Evolutionary conservation across 2,329 filamentous ascomycete species (phyloP).

Genomic region (Trichothecium sympodiale): DNA sequence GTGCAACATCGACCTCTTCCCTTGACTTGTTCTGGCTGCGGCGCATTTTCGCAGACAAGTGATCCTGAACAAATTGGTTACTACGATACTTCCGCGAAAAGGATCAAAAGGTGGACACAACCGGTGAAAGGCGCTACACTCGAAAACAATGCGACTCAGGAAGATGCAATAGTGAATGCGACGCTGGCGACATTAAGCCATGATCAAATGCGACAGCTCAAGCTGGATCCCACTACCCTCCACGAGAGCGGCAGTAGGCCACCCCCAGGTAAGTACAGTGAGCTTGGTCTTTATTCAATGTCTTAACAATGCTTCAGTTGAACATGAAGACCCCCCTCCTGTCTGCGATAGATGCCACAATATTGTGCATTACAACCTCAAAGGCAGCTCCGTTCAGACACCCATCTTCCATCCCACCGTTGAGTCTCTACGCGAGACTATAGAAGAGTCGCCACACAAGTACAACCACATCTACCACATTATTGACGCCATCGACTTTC

Average conservation of each 20-base stretch:
- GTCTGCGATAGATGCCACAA: constrained; percentile 83
- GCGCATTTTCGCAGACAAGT: constrained; percentile 48
- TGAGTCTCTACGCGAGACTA: constrained; percentile 69
- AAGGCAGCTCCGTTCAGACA: constrained; percentile 27
- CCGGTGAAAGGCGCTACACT: constrained; percentile 5
- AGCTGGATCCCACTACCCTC: constrained; percentile 26
- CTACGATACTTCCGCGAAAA: constrained; percentile 40
- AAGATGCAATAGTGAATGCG: constrained; percentile 32
- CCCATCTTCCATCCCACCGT: constrained; percentile 74
- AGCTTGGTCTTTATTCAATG: too few species aligned
- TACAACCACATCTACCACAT: constrained; percentile 94
- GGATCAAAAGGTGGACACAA: constrained; percentile 35
- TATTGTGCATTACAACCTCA: constrained; percentile 63
- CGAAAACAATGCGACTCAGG: constrained; percentile 9
- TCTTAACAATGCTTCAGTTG: too few species aligned
- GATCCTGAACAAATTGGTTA: constrained; percentile 42
- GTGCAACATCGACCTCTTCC: constrained; percentile 29
- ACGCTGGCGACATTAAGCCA: constrained; percentile 30
- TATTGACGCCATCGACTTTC: constrained; percentile 91
- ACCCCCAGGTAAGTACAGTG: too few species aligned
- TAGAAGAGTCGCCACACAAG: constrained; percentile 79
- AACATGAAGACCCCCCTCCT: constrained; percentile 24
- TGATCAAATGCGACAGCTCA: constrained; percentile 30
- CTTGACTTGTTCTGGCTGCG: constrained; percentile 51
- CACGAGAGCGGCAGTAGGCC: background rate